A percentile compares a stretch with the other conserved stretches of the same genome.
These are phyloP conservation scores for Hymenoscyphus repandus DNA, from an alignment of 2,329 filamentous ascomycete genomes.

Conservation along the genomic window DNA sequence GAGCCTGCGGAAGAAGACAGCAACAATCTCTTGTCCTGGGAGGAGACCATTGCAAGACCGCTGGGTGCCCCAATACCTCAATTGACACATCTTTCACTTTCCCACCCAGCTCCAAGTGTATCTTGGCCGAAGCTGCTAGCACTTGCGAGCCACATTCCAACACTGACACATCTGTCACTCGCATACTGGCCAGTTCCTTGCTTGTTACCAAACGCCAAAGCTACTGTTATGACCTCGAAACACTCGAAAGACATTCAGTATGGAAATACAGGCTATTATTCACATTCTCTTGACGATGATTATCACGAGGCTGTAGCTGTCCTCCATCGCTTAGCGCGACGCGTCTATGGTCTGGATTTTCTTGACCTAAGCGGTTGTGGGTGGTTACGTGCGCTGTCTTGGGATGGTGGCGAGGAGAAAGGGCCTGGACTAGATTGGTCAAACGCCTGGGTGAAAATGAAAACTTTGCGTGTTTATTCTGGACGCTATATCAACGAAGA, in stretches of 20 bases:
- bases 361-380: constrained; percentile 57
- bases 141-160: constrained; percentile 46
- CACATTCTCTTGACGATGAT: constrained; percentile 52
- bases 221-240: constrained; percentile 41
- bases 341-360: constrained; percentile 53
- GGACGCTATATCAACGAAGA: constrained; percentile 10
- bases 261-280: constrained; percentile 51
- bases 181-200: constrained; percentile 58
- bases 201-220: constrained; percentile 49
- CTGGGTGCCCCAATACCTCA: constrained; percentile 40
- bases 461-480: constrained; percentile 14
- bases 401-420: constrained; percentile 12
- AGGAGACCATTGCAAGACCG: constrained; percentile 19
- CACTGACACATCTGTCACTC: constrained; percentile 55
- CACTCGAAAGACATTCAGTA: constrained; percentile 43
- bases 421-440: constrained; percentile 24
- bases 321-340: constrained; percentile 48
- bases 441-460: constrained; percentile 22
- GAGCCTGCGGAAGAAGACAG: constrained; percentile 5
- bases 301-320: constrained; percentile 55
- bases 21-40: constrained; percentile 20
- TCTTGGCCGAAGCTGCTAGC: constrained; percentile 56
- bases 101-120: constrained; percentile 33
- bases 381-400: constrained; percentile 39
- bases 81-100: constrained; percentile 56